Evolutionary conservation across 2,329 filamentous ascomycete species (phyloP).

Genomic region (Hypoxylon rubiginosum): DNA sequence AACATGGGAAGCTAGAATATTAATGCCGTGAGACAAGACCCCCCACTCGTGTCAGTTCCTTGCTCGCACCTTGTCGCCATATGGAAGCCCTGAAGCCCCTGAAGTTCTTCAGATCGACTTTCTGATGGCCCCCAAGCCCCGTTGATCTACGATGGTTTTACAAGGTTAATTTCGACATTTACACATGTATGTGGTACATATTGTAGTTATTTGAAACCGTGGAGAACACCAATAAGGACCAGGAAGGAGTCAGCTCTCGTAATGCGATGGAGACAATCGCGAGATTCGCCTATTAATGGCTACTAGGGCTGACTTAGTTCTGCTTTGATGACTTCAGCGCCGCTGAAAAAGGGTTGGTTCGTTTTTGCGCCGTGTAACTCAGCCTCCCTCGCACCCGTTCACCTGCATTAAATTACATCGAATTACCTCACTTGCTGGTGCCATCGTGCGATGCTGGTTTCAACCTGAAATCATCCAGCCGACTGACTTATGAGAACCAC

Average conservation of each 20-base stretch:
- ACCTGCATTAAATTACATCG: slow-evolving; percentile 17
- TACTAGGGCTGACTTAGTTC: slow-evolving; percentile 31
- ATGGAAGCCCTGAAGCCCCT: not conserved
- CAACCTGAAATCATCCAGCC: not conserved
- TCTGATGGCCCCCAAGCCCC: slow-evolving; percentile 4
- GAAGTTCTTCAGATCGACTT: slow-evolving; percentile 1
- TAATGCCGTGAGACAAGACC: slow-evolving; percentile 9
- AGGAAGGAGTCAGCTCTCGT: slow-evolving; percentile 1
- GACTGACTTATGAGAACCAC: not conserved
- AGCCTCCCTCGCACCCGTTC: slow-evolving; percentile 32
- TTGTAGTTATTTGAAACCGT: slow-evolving; percentile 13
- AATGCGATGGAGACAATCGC: not conserved
- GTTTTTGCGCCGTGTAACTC: slow-evolving; percentile 32
- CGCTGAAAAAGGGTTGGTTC: slow-evolving; percentile 8
- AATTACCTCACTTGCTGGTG: slow-evolving; percentile 19
- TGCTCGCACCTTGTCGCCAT: not conserved
- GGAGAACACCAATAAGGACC: slow-evolving; percentile 10
- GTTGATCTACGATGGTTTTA: slow-evolving; percentile 15
- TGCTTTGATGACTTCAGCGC: slow-evolving; percentile 33
- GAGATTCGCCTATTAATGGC: slow-evolving; percentile 19
- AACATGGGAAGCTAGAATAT: slow-evolving; percentile 24
- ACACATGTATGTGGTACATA: too few species aligned
- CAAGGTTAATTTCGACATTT: slow-evolving; percentile 11
- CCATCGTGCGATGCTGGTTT: slow-evolving; percentile 21
- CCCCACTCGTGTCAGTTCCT: slow-evolving; percentile 15